Conservation (phyloP, 108 stramenopile genomes). For the Cyclostephanos invisitatus region DNA sequence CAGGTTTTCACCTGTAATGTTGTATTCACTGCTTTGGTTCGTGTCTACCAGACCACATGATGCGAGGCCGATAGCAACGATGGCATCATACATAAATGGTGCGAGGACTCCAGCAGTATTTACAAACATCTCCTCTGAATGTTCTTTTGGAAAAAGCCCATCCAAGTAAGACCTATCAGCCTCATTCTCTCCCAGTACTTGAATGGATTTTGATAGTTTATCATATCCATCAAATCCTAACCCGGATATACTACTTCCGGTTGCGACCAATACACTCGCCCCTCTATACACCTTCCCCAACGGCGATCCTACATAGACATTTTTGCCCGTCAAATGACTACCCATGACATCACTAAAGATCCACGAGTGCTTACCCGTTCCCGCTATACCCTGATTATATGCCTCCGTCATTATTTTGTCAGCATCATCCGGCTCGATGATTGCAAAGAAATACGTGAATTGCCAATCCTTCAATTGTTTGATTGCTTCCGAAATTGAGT, state of each 20-base stretch:
- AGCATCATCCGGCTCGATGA: neutral
- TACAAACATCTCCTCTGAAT: slow-evolving; percentile 1
- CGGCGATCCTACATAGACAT: slow-evolving; percentile 35
- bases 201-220: slow-evolving; percentile 19
- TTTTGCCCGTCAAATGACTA: slow-evolving; percentile 15
- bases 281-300: slow-evolving; percentile 50
- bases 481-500: slow-evolving; percentile 2
- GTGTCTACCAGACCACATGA: slow-evolving; percentile 35
- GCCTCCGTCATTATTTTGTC: slow-evolving; percentile 48
- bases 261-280: slow-evolving; percentile 19
- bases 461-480: slow-evolving; percentile 10
- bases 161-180: slow-evolving; percentile 8
- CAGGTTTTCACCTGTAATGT: slow-evolving; percentile 42
- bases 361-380: slow-evolving; percentile 51
- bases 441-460: slow-evolving; percentile 47
- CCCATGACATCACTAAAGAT: slow-evolving; percentile 51
- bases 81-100: slow-evolving; percentile 56
- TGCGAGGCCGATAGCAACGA: slow-evolving; percentile 57
- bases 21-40: slow-evolving; percentile 1
- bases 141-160: neutral
- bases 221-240: slow-evolving; percentile 41
- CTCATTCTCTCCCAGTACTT: slow-evolving; percentile 17
- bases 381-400: slow-evolving; percentile 46
- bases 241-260: slow-evolving; percentile 23
- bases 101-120: slow-evolving; percentile 9